Evolutionary conservation across 176 grass and related monocot species (phyloP).

Genomic region (Phoenix dactylifera): DNA sequence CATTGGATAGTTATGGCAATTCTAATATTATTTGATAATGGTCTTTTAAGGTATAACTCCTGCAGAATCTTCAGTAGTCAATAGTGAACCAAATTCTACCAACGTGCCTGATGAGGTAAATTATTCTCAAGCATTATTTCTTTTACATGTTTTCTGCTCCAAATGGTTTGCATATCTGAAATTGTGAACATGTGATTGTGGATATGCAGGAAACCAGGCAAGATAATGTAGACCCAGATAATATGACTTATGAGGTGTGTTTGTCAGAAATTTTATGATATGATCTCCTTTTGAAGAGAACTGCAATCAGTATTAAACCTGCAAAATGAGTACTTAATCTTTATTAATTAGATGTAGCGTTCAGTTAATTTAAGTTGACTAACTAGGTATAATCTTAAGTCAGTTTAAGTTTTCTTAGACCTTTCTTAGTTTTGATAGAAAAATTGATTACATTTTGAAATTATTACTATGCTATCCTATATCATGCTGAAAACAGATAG

Average conservation of each 20-base stretch:
- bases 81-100: conserved; percentile 16
- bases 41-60: conserved; percentile 11
- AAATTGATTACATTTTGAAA: too few relatives aligned
- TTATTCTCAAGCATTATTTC: conserved; percentile 3
- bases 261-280: neutral
- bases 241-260: conserved; percentile 90
- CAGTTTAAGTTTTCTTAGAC: too few relatives aligned
- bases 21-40: conserved; percentile 16
- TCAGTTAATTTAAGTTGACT: too few relatives aligned
- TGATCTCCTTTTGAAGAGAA: neutral
- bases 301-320: neutral
- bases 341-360: too few relatives aligned
- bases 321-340: too few relatives aligned
- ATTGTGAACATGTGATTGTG: conserved; percentile 5
- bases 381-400: too few relatives aligned
- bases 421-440: too few relatives aligned
- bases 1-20: neutral
- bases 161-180: conserved; percentile 6
- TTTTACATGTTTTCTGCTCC: neutral
- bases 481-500: too few relatives aligned
- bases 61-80: conserved; percentile 44
- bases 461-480: too few relatives aligned
- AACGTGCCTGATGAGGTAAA: conserved; percentile 43
- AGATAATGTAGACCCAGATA: conserved; percentile 53
- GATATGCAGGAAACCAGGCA: conserved; percentile 32